Evolutionary conservation across 306 rosid species (phyloP), one percentile per base, ranked within the genome.

Genomic region (Dryas octopetala): DNA sequence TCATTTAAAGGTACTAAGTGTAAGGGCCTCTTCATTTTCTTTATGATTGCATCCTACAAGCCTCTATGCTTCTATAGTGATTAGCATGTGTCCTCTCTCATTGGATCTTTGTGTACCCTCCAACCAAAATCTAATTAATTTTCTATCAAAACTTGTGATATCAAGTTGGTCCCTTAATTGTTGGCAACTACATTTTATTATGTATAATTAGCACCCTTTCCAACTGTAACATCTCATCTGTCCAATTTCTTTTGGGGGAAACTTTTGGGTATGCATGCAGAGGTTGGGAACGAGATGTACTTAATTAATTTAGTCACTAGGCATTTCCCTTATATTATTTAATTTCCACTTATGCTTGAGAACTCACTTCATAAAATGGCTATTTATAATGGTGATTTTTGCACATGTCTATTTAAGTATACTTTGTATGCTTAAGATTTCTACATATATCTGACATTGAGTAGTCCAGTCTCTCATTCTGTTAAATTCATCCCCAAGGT

Each of bases 1-100:
- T 83, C 67, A 72, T 83, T 88, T 82, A 85, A 91, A 87, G 93
- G 75, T 54, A 76, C 81, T 53, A 63, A 85, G 67, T 76, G 48
- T 52, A 69, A 66, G 84, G 82, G 49, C 76, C 87, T 72, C 76
- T 77, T 52, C 41, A 76, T 79, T 76, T 84, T 75, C 70, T 64
- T 58, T 71, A 85, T 75, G 53, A 78, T 78, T 80, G 61, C 60
- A 68, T 82, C 84, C 82, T 81, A 83, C 83, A 79, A 67, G 63
- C 80, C 60, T 85, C 79, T 75, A 76, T 88, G 70, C 85, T 78
- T 72, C 50, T 48, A 1, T 64, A 81, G 87, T 89, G 92, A 76
- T 85, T 81, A 67, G 68, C 97, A 89, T 88, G 93, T 82, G 87
- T 83, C 74, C 49, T 61, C 60, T 75, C 78, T 70, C 79, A 70